Evolutionary conservation across 176 grass and related monocot species (phyloP).

Genomic region (Cenchrus fungigraminus): DNA sequence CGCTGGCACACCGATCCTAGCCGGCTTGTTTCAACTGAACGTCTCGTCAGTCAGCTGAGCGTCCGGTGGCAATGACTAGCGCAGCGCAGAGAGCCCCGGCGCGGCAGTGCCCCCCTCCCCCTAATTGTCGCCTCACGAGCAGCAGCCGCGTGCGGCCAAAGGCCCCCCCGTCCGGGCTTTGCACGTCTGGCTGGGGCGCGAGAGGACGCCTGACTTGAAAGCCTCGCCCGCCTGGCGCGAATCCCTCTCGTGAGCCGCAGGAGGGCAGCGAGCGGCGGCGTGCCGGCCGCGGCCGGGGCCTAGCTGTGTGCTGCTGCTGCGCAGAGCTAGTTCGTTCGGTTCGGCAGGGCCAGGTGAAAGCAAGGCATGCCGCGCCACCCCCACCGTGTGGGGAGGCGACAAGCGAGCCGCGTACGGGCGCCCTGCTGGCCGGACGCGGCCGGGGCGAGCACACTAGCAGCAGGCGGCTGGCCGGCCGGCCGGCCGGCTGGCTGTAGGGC

Average conservation of each 20-base stretch:
- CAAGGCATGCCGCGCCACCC: neutral
- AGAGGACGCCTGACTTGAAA: conserved; percentile 9
- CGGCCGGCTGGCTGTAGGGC: neutral
- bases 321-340: neutral
- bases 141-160: conserved; percentile 26
- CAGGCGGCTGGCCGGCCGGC: neutral
- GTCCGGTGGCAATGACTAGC: neutral
- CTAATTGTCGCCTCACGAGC: conserved; percentile 53
- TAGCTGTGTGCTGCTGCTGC: neutral
- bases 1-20: neutral
- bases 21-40: conserved; percentile 26
- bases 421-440: conserved; percentile 18
- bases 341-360: conserved; percentile 4
- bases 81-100: conserved; percentile 17
- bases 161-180: neutral
- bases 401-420: neutral
- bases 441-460: neutral
- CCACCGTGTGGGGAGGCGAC: too few species aligned
- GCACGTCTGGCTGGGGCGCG: conserved; percentile 17
- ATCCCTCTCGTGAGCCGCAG: conserved; percentile 52
- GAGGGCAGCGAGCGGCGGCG: neutral
- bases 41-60: conserved; percentile 24
- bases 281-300: neutral
- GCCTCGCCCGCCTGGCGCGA: conserved; percentile 21
- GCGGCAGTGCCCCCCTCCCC: neutral